Evolutionary conservation across 108 stramenopile genomes (phyloP), one percentile per base, ranked within the genome.

Genomic region (Chaetoceros muelleri): DNA sequence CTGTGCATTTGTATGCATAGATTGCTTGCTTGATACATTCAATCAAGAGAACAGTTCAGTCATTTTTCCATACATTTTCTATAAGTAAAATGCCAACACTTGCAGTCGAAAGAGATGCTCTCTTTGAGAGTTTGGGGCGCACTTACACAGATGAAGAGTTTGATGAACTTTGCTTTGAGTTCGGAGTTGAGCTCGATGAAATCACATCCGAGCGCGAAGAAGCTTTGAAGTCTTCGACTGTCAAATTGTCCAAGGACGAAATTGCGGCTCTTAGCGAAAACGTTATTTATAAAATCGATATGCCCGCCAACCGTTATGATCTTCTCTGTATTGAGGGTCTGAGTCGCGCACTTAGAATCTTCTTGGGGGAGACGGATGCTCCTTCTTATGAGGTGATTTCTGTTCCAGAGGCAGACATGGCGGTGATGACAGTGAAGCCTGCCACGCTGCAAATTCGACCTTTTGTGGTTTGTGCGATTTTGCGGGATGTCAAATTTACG

Each of bases 281-380:
- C 50, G 80, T 96, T 1, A 67, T 97, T 44, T 99, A 99, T 86
- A 96, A 96, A 66, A 97, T 99, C 62, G 99, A 98, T 66, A 89
- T 98, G 13, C 97, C 99, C 3, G 99, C 99, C 51, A 99, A 99
- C 73, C 75, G 99, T 22, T 99, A 99, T 74, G 99, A 99, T 76
- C 65, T 99, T 28, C 82, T 99, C 8, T 98, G 97, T 57, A 73
- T 97, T 40, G 99, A 99, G 66, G 99, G 99, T 30, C 75, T 99
- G 20, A 79, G 93, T 19, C 79, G 97, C 26, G 88, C 96, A 8
- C 58, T 99, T 17, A 71, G 75, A 3, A 83, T 99, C 45, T 98
- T 98, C 70, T 65, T 96, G 66, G 96, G 84, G 18, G 75, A 83
- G 52, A 75, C 92, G 69, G 74, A 78, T 16, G 76, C 93, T 7